A percentile compares a stretch with the other conserved stretches of the same genome.
Conservation (phyloP, 371 early-diverging fungal genomes). For the Mortierella sp. region DNA sequence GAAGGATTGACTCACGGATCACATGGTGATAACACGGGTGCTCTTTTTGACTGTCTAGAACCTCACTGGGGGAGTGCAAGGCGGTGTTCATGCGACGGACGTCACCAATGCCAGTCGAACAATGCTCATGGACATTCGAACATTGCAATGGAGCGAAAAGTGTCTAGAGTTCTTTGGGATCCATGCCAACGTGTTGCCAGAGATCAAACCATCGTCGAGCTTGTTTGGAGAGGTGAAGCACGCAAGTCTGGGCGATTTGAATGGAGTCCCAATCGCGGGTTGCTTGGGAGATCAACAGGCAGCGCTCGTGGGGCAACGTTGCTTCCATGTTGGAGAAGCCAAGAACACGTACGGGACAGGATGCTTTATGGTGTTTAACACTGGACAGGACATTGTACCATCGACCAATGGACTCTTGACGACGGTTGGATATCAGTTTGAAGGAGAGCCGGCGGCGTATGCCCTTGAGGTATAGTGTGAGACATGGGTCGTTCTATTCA, state of each 20-base stretch:
- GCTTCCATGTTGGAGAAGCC: slow-evolving; percentile 86
- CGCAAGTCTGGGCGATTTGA: slow-evolving; percentile 59
- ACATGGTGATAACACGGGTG: neutral
- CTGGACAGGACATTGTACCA: slow-evolving; percentile 81
- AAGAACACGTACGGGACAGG: slow-evolving; percentile 99
- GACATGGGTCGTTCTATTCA: too few relatives aligned
- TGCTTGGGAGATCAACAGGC: slow-evolving; percentile 98
- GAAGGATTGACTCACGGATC: too few relatives aligned
- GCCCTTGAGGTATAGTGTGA: slow-evolving; percentile 89
- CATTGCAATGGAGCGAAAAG: slow-evolving; percentile 84
- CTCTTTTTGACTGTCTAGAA: slow-evolving; percentile 59
- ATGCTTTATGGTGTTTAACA: slow-evolving; percentile 95
- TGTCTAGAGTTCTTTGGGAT: slow-evolving; percentile 83
- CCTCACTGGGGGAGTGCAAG: slow-evolving; percentile 79
- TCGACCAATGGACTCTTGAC: slow-evolving; percentile 90
- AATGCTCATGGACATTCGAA: slow-evolving; percentile 91
- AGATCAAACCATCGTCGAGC: slow-evolving; percentile 87
- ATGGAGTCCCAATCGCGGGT: slow-evolving; percentile 81
- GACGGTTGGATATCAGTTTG: slow-evolving; percentile 93
- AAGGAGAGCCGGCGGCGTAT: slow-evolving; percentile 79
- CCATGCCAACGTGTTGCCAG: slow-evolving; percentile 73
- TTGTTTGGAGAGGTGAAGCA: slow-evolving; percentile 76
- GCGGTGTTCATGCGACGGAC: slow-evolving; percentile 86
- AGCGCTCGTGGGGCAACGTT: slow-evolving; percentile 94
- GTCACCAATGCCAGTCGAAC: slow-evolving; percentile 96